A percentile compares a stretch with the other conserved stretches of the same genome.
Conservation (phyloP, 208 protist species). For the Acanthamoeba triangularis region DNA sequence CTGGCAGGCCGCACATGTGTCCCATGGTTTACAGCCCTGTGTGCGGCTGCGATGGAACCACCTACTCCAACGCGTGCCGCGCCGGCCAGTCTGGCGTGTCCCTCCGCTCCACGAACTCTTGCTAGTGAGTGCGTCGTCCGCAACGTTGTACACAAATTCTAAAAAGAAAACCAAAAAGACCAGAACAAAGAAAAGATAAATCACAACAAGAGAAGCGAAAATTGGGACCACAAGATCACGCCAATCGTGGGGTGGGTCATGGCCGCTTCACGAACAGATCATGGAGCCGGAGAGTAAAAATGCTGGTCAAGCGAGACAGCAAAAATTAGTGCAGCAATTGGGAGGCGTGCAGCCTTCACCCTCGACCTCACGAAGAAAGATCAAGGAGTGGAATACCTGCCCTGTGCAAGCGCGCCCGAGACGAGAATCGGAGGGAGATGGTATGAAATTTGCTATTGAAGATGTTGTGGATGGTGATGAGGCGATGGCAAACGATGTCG, state of each 20-base stretch:
- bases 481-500: background rate
- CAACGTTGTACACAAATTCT: background rate
- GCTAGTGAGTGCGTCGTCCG: background rate
- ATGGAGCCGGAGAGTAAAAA: no score
- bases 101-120: background rate
- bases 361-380: background rate
- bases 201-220: background rate
- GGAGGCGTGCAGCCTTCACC: background rate
- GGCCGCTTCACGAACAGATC: background rate
- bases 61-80: background rate
- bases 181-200: background rate
- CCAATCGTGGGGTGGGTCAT: background rate
- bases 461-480: no score
- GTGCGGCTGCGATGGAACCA: background rate
- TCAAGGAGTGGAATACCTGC: background rate
- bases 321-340: background rate
- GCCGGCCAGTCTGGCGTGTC: background rate
- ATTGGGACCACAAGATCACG: constrained; percentile 13
- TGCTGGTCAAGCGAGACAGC: background rate
- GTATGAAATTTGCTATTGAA: no score
- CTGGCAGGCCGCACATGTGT: background rate
- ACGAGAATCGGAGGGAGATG: no score
- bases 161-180: background rate
- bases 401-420: background rate
- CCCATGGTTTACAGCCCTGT: background rate